Evolutionary conservation across 306 rosid genomes (phyloP).

Genomic region (Cyclanthera cordifolia): DNA sequence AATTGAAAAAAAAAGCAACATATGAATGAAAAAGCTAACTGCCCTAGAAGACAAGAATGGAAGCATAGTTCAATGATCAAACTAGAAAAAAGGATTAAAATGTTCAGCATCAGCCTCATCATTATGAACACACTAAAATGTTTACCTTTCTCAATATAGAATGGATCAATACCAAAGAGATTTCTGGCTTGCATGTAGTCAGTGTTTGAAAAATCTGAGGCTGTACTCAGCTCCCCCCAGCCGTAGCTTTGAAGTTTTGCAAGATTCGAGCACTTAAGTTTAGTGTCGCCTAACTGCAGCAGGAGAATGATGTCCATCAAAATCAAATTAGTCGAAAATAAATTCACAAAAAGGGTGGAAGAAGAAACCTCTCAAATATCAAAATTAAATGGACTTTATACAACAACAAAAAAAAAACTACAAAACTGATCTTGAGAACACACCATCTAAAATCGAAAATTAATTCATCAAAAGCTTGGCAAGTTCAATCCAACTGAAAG

Average conservation of each 20-base stretch:
- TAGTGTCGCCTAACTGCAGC: slow-evolving; percentile 34
- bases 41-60: background rate
- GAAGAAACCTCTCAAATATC: background rate
- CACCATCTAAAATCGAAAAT: background rate
- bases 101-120: background rate
- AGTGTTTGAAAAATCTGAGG: slow-evolving; percentile 18
- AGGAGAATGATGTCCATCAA: slow-evolving; percentile 4
- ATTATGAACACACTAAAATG: background rate
- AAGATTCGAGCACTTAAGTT: slow-evolving; percentile 30
- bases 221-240: slow-evolving; percentile 49
- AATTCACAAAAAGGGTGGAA: background rate
- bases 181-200: slow-evolving; percentile 28
- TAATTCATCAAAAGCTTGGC: background rate
- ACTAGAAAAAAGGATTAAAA: background rate
- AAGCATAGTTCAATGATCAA: background rate
- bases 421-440: background rate
- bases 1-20: background rate
- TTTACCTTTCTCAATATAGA: slow-evolving; percentile 63
- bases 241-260: slow-evolving; percentile 50
- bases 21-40: background rate
- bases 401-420: too few relatives aligned
- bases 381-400: background rate
- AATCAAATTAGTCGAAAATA: background rate
- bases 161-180: slow-evolving; percentile 60
- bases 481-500: background rate